phyloP scores from a whole-genome alignment of 2,329 filamentous ascomycete genomes.

The Reticulascus tulasneorum region DNA sequence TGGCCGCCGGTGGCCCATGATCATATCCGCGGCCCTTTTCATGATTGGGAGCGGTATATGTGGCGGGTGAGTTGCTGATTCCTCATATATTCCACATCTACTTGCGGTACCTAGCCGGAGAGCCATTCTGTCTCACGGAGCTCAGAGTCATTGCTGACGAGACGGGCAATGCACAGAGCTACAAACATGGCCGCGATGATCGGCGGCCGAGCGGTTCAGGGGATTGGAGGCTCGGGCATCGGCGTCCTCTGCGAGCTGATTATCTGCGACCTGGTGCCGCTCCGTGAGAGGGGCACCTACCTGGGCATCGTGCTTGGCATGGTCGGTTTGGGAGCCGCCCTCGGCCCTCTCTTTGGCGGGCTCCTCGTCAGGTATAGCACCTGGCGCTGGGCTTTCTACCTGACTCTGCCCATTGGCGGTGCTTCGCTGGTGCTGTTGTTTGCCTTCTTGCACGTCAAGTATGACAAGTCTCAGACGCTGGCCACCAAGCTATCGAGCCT shows the following conservation, averaged over 20 bases:
- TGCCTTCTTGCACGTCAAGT: conserved; percentile 19
- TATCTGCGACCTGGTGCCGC: conserved; percentile 42
- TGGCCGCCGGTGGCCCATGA: conserved; percentile 18
- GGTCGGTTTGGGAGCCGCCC: conserved; percentile 26
- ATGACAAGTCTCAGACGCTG: conserved; percentile 12
- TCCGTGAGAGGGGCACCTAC: conserved; percentile 40
- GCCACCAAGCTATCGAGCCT: conserved; percentile 18
- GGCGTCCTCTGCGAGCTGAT: conserved; percentile 18
- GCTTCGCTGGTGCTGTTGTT: conserved; percentile 16
- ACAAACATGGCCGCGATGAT: conserved; percentile 36
- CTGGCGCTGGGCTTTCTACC: conserved; percentile 42
- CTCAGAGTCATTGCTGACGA: conserved; percentile 5
- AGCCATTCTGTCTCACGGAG: not conserved
- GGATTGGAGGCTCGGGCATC: conserved; percentile 22
- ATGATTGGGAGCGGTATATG: conserved; percentile 19
- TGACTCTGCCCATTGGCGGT: conserved; percentile 31
- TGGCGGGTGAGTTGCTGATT: conserved; percentile 9
- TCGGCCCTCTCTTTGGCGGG: conserved; percentile 29
- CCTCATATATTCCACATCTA: too few species aligned
- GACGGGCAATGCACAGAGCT: too few species aligned
- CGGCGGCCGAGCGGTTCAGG: conserved; percentile 37
- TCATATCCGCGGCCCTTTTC: conserved; percentile 16
- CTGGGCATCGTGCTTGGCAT: conserved; percentile 25
- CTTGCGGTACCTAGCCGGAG: too few species aligned
- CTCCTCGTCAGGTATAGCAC: conserved; percentile 20